Evolutionary conservation across 768 basidiomycete species (phyloP).

Genomic region (Agaricus blazei): DNA sequence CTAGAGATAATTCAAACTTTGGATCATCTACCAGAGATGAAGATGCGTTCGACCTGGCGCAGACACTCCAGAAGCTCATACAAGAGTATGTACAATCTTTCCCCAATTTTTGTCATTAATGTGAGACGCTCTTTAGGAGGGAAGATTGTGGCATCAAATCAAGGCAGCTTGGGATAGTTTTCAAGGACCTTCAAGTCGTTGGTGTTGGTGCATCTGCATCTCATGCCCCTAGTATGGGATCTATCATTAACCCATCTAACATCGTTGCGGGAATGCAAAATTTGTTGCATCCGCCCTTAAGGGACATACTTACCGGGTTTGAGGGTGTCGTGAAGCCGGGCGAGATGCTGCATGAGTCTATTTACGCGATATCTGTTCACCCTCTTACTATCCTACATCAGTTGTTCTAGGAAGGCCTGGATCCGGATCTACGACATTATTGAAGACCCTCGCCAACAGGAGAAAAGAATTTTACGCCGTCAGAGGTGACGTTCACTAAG

Average conservation of each 20-base stretch:
- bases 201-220: constrained; percentile 52
- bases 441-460: constrained; percentile 78
- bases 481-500: constrained; percentile 70
- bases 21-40: too few relatives aligned
- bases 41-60: too few relatives aligned
- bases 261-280: too few relatives aligned
- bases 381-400: too few relatives aligned
- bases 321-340: constrained; percentile 64
- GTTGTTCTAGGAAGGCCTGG: constrained; percentile 85
- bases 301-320: constrained; percentile 58
- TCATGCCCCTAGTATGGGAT: constrained; percentile 54
- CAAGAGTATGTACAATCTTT: too few relatives aligned
- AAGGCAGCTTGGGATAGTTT: constrained; percentile 57
- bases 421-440: constrained; percentile 78
- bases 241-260: constrained; percentile 49
- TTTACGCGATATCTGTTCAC: too few relatives aligned
- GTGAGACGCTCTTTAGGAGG: constrained; percentile 24
- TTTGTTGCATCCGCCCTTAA: constrained; percentile 61
- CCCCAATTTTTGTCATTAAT: too few relatives aligned
- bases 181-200: constrained; percentile 53
- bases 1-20: too few relatives aligned
- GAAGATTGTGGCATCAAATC: constrained; percentile 40
- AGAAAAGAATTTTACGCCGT: constrained; percentile 64
- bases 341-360: constrained; percentile 69
- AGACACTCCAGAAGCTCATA: too few relatives aligned